Percentiles rank a stretch among this genome's conserved stretches.
phyloP scores from a whole-genome alignment of 1,284 basidiomycete species.

The Caloboletus firmus region DNA sequence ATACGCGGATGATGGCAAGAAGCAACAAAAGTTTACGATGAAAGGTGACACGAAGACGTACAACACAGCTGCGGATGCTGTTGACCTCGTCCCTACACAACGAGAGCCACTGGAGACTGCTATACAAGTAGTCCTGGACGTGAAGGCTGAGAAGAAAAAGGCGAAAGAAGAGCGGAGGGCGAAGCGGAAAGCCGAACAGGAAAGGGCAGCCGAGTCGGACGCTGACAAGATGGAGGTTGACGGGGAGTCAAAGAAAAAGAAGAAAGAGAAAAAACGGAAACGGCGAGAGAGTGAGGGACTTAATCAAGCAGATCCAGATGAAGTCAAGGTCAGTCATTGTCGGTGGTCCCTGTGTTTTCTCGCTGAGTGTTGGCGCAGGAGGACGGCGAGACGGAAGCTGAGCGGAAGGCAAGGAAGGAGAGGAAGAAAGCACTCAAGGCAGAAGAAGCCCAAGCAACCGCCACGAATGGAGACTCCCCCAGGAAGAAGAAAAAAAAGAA shows the following conservation, averaged over 20 bases:
- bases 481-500: slow-evolving; percentile 81
- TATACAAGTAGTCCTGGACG: slow-evolving; percentile 64
- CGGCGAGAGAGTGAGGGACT: slow-evolving; percentile 57
- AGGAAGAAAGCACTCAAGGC: slow-evolving; percentile 71
- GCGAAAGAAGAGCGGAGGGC: slow-evolving; percentile 78
- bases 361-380: slow-evolving; percentile 26
- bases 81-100: slow-evolving; percentile 81
- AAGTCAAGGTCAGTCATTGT: slow-evolving; percentile 42
- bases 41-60: slow-evolving; percentile 75
- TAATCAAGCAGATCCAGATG: slow-evolving; percentile 35
- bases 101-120: slow-evolving; percentile 71
- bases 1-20: slow-evolving; percentile 61
- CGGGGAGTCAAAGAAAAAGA: slow-evolving; percentile 47
- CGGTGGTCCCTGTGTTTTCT: slow-evolving; percentile 2
- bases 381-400: slow-evolving; percentile 64
- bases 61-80: slow-evolving; percentile 78
- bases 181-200: slow-evolving; percentile 67
- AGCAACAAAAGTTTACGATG: slow-evolving; percentile 80
- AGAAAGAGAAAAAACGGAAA: slow-evolving; percentile 74
- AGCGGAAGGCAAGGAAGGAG: slow-evolving; percentile 73
- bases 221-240: slow-evolving; percentile 47
- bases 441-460: slow-evolving; percentile 58
- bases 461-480: slow-evolving; percentile 50
- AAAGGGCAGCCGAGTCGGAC: slow-evolving; percentile 43
- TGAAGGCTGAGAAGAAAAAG: slow-evolving; percentile 76